Evolutionary conservation across 2,329 filamentous ascomycete genomes (phyloP), one percentile per base, ranked within the genome.

Genomic region (Ramularia collo-cygni): DNA sequence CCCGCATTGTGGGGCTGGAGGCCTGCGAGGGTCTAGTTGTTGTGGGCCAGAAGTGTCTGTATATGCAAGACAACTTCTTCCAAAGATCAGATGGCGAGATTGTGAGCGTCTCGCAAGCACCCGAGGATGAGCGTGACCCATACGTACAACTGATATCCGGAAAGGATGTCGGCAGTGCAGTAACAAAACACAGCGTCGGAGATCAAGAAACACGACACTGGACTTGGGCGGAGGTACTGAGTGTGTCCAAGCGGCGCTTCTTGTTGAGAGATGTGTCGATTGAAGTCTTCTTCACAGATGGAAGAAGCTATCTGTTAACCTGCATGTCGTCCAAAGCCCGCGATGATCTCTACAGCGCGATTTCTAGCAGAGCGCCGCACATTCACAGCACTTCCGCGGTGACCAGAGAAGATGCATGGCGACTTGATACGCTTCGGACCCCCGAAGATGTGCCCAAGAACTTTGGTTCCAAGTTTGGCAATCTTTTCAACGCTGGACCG

Each of bases 271-370:
- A 98, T 57, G 92, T 98, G 9, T 88, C 87, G 0, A 80, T 96
- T n/a, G 92, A 98, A 59, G 77, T 95, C 2, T 98, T 98, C 67
- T 98, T 98, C 60, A 89, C 88, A 0, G 93, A 98, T 59, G 92
- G 92, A 1, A 82, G 88, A 40, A 98, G 92, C 65, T 98, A 96
- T 60, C 72, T 98, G 12, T 65, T 98, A 42, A 96, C 90, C 0
- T 81, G 88, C 3, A 83, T 88, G 42, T 87, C 83, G 26, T 74
- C 83, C 0, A 66, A 68, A 21, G 70, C 79, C 27, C 77, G 92
- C 46, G 87, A 98, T 57, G 85, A 90, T 42, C 70, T 98, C 3
- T 88, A 85, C 51, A 71, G 74, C 12, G 85, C 83, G 49, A 77
- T 98, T 36, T 73, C 81, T 15, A 73, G 70, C 46, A 88, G 89